Base-by-base conservation (phyloP, 768 basidiomycete genomes). In the Harrya chromipes region DNA sequence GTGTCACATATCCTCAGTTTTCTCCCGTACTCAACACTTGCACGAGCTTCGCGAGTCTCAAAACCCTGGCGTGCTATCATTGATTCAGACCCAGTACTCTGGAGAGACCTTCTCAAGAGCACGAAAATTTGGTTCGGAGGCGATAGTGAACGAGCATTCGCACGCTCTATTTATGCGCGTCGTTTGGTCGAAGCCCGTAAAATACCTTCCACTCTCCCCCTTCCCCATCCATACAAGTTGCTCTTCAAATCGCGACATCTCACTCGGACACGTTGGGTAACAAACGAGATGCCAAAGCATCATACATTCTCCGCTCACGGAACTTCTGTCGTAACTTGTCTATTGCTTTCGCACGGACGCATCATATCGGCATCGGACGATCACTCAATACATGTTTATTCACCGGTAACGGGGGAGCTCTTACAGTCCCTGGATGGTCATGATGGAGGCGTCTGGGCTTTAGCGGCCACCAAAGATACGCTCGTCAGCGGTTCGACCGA, bases 361-460 rank as follows among this genome's bases (percentile, higher is more conserved):
- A 92, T 99, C 70, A 92, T 99, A 61, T 94, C 91, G 11, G 94
- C 95, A 11, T 95, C 93, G 1, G 95, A 99, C 68, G 94, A 97
- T 69, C 92, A 97, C 60, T 90, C 92, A 4, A 97, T 98, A 62
- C 90, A 94, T 62, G 84, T 99, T 40, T 97, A 95, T 66, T 87
- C 86, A 20, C 94, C 91, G n/a, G 66, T 78, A 19, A 89, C 86
- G 0, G 95, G 95, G 12, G 76, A 81, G 33, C 78, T 90, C 19
- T 67, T 86, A 5, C 82, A 80, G 36, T 80, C 85, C 2, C 77
- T 98, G 37, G 79, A 88, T 50, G 95, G 94, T 4, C 94, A 98
- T 60, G 90, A 93, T 58, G 94, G 94, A 43, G 94, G 94, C 16
- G 93, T 98, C 1, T 98, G 94, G 94, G 94, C 94, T 14, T 74